These are phyloP conservation scores for Tolypocladium pustulatum DNA, from an alignment of 2,329 filamentous ascomycete genomes.

Conservation along the genomic window DNA sequence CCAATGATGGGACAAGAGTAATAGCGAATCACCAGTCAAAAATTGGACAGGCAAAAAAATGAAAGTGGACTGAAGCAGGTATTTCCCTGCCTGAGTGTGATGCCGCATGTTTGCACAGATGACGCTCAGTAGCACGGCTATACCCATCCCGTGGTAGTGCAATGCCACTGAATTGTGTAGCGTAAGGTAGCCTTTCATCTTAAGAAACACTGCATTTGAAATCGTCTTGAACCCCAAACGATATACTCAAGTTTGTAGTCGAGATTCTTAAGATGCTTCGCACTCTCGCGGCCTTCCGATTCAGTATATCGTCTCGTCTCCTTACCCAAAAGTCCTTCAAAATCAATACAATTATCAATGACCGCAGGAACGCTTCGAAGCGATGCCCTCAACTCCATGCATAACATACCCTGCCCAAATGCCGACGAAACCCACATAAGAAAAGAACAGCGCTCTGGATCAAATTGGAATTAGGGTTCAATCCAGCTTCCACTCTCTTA, in stretches of 20 bases:
- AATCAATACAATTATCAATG: not conserved
- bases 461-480: too few species aligned
- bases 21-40: too few species aligned
- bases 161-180: too few species aligned
- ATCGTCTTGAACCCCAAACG: not conserved
- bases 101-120: too few species aligned
- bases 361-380: not conserved
- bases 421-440: not conserved
- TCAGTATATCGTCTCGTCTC: not conserved
- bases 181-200: too few species aligned
- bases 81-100: too few species aligned
- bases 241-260: not conserved
- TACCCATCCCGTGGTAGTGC: too few species aligned
- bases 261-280: not conserved
- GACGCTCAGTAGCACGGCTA: too few species aligned
- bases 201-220: too few species aligned
- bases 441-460: not conserved
- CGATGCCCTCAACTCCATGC: not conserved
- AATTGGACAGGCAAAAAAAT: too few species aligned
- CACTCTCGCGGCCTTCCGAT: not conserved
- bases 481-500: constrained; percentile 13
- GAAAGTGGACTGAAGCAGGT: too few species aligned
- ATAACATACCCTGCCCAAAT: not conserved
- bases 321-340: not conserved
- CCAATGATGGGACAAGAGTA: too few species aligned